Base-by-base conservation (phyloP, 78 protist genomes). In the Dictyostelium citrinum region DNA sequence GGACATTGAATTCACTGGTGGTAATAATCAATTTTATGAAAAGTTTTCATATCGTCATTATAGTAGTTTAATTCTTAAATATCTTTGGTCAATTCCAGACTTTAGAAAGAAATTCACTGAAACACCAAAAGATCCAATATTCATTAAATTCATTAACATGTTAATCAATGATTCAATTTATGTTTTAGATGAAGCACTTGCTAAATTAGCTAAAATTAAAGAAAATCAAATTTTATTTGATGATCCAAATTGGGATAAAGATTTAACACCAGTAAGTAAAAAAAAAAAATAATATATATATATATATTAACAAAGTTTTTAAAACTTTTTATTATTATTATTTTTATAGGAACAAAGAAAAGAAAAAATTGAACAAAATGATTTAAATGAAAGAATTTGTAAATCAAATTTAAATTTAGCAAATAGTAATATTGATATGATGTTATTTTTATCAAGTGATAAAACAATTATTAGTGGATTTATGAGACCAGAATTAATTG, bases 1-100 rank as follows among this genome's bases (percentile, higher is more conserved):
- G 7, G 92, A 93, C 49, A 84, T 93, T 78, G 96, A 93, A 33
- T 82, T 81, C 41, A 93, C 96, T 16, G 96, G 96, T 58, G 86
- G 84, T 29, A 77, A 84, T 22, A 86, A 95, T 60, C 97, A 95
- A 49, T 95, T 95, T 5, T 90, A 74, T 49, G 91, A 81, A 46
- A 95, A 95, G 83, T 95, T 88, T 39, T 35, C 77, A 17, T 81
- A 84, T 68, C 80, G 97, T 46, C 74, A 88, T 29, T 55, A 90
- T 20, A 58, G 78, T 35, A 67, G 88, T 5, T 22, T 24, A 68
- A 82, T 95, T 22, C 12, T 95, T 22, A 95, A 81, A 14, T 79
- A 90, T 17, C 81, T 95, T 12, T 86, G 97, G 93, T 43, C 71
- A 20, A 64, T 68, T 27, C 96, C 95, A 80, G 58, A 33, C 24